Percentiles rank a stretch among this genome's conserved stretches.
phyloP scores from a whole-genome alignment of 768 basidiomycete genomes.

The Solioccasus polychromus region DNA sequence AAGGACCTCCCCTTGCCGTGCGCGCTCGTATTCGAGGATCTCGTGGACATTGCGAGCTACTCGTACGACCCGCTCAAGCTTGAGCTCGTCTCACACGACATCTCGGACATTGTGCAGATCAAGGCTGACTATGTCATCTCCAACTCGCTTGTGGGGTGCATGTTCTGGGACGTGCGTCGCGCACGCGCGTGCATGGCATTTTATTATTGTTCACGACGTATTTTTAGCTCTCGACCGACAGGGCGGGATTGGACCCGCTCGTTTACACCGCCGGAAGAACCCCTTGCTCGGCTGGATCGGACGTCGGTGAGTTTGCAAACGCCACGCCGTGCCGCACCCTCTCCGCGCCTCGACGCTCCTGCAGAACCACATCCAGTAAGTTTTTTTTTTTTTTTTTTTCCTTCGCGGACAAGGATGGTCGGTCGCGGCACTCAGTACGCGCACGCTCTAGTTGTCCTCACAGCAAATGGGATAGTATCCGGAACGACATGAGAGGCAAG shows the following conservation, averaged over 20 bases:
- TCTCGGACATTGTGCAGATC: conserved; percentile 57
- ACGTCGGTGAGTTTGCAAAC: conserved; percentile 36
- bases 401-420: too few species aligned
- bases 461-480: conserved; percentile 71
- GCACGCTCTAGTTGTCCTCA: conserved; percentile 48
- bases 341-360: not conserved
- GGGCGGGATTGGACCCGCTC: conserved; percentile 55
- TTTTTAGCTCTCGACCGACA: conserved; percentile 53
- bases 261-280: conserved; percentile 46
- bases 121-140: conserved; percentile 68
- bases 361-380: conserved; percentile 59
- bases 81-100: conserved; percentile 78
- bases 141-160: conserved; percentile 61
- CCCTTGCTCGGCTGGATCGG: conserved; percentile 54
- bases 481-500: conserved; percentile 53
- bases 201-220: not conserved
- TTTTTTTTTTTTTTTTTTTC: not conserved
- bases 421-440: not conserved
- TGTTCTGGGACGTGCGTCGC: conserved; percentile 63
- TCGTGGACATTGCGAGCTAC: conserved; percentile 69
- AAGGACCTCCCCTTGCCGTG: conserved; percentile 63
- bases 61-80: conserved; percentile 66
- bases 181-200: not conserved
- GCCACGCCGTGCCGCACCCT: not conserved
- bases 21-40: conserved; percentile 63